These are phyloP conservation scores for Amauroascus niger DNA, from an alignment of 2,329 filamentous ascomycete species.

Conservation along the genomic window DNA sequence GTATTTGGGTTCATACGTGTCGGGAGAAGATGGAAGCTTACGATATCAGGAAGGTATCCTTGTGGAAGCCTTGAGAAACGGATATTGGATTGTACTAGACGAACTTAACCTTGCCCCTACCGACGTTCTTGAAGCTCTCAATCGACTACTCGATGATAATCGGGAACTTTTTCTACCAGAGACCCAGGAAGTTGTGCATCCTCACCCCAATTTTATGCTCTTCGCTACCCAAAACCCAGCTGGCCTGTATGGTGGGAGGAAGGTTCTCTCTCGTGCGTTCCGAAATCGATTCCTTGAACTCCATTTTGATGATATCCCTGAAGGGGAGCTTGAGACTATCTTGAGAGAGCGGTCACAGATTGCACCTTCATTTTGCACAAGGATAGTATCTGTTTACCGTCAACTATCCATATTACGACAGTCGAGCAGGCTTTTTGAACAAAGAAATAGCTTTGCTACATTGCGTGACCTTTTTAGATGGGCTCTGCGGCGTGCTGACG, in stretches of 20 bases:
- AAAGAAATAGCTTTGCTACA: conserved; percentile 95
- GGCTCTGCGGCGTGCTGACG: conserved; percentile 77
- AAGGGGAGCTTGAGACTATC: conserved; percentile 86
- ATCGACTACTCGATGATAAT: conserved; percentile 91
- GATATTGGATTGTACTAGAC: conserved; percentile 96
- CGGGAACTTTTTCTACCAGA: conserved; percentile 91
- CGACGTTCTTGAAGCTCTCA: conserved; percentile 91
- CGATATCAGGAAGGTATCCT: conserved; percentile 88
- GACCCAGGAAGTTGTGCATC: conserved; percentile 85
- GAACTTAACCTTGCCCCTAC: conserved; percentile 95
- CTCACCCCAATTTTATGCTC: conserved; percentile 91
- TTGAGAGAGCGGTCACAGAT: conserved; percentile 80
- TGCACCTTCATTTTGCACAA: conserved; percentile 78
- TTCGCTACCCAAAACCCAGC: conserved; percentile 97
- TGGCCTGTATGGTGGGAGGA: conserved; percentile 88
- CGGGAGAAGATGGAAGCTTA: conserved; percentile 71
- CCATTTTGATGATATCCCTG: conserved; percentile 95
- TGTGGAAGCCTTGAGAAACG: conserved; percentile 82
- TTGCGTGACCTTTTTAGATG: conserved; percentile 91
- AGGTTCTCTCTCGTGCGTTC: conserved; percentile 86
- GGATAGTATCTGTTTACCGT: conserved; percentile 88
- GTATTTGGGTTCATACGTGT: conserved; percentile 90
- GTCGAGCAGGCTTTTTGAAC: conserved; percentile 84
- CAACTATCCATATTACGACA: conserved; percentile 84
- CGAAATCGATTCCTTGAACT: conserved; percentile 93